Percentiles rank a stretch among this genome's conserved stretches.
Conservation (phyloP, 495 filamentous ascomycete species). For the Penicillium taxi region DNA sequence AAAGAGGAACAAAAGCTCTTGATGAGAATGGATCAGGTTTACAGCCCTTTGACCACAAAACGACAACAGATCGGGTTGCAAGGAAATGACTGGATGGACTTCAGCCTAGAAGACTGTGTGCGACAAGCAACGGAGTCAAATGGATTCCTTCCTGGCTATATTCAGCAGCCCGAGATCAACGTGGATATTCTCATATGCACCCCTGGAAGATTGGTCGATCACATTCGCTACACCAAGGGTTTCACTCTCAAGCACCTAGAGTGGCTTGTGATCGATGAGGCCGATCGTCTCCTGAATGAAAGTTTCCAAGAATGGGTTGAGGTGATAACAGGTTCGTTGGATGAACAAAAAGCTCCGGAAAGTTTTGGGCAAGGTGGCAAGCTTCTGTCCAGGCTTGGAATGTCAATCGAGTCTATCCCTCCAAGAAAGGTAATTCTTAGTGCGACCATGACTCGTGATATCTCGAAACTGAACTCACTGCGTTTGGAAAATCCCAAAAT, state of each 20-base stretch:
- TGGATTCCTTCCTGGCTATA: conserved; percentile 49
- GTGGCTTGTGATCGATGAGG: conserved; percentile 93
- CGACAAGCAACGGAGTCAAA: conserved; percentile 32
- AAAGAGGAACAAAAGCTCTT: conserved; percentile 64
- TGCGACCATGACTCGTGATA: conserved; percentile 88
- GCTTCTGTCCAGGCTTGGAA: conserved; percentile 29
- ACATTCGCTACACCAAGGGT: conserved; percentile 75
- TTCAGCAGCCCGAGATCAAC: conserved; percentile 55
- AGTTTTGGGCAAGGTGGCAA: conserved; percentile 41
- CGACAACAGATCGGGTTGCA: conserved; percentile 32
- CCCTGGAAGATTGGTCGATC: conserved; percentile 86
- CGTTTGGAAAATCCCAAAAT: conserved; percentile 67
- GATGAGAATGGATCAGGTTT: conserved; percentile 52
- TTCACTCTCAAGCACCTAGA: conserved; percentile 72
- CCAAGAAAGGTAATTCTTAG: conserved; percentile 73
- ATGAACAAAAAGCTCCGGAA: conserved; percentile 40
- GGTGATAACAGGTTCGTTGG: conserved; percentile 57
- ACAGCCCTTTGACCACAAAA: conserved; percentile 45
- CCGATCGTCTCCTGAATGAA: conserved; percentile 83
- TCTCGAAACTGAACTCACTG: conserved; percentile 67
- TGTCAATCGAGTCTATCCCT: conserved; percentile 32
- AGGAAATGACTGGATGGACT: conserved; percentile 42
- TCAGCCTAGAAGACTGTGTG: conserved; percentile 37
- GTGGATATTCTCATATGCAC: conserved; percentile 89
- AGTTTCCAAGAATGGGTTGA: conserved; percentile 90